These are phyloP conservation scores for Cladosporium sp. DNA, from an alignment of 2,329 filamentous ascomycete species.

Conservation along the genomic window DNA sequence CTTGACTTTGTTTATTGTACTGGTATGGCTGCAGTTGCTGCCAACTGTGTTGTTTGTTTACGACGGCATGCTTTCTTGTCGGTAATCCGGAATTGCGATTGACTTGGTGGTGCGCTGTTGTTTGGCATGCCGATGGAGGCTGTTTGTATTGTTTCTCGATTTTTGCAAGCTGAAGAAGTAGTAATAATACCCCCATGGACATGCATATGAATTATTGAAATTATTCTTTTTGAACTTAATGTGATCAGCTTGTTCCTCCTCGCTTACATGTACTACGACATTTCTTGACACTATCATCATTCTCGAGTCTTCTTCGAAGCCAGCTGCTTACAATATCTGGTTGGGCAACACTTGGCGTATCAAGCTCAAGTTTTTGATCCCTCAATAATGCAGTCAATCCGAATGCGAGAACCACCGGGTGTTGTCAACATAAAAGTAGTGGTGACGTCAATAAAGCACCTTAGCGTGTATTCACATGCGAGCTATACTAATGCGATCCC, in stretches of 20 bases:
- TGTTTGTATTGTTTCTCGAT: not conserved
- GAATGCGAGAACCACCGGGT: not conserved
- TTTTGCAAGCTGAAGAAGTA: not conserved
- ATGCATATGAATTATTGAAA: not conserved
- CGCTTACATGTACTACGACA: not conserved
- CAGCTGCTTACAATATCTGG: too few relatives aligned
- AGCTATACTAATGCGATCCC: not conserved
- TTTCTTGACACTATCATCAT: too few relatives aligned
- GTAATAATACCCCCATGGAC: not conserved
- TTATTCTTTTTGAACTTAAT: not conserved
- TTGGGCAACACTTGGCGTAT: too few relatives aligned
- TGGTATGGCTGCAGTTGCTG: not conserved
- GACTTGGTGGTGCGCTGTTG: not conserved
- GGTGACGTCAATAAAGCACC: constrained; percentile 1
- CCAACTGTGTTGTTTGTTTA: not conserved
- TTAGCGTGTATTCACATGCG: not conserved
- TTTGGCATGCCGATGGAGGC: not conserved
- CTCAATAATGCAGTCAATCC: too few relatives aligned
- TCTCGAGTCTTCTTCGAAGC: too few relatives aligned
- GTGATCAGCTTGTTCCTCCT: not conserved
- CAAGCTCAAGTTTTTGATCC: too few relatives aligned
- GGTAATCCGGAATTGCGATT: not conserved
- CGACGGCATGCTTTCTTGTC: not conserved
- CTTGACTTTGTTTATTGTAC: not conserved
- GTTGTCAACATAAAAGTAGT: constrained; percentile 8